Percentiles rank a stretch among this genome's conserved stretches.
Evolutionary conservation across 371 early-diverging fungal genomes (phyloP).

Genomic region (Mucor irregularis): DNA sequence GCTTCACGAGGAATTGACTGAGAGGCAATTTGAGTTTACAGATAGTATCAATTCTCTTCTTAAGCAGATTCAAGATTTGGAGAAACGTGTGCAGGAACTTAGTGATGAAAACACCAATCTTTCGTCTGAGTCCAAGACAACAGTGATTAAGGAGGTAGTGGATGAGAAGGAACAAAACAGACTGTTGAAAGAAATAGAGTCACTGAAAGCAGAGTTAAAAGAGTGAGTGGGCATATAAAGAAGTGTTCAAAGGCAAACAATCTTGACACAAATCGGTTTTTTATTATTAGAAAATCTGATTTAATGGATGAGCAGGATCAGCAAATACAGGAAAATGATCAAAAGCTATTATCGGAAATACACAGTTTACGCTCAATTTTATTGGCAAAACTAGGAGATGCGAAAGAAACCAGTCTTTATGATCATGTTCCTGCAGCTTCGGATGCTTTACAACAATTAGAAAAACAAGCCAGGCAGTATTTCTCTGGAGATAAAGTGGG

Average conservation of each 20-base stretch:
- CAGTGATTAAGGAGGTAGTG: not conserved
- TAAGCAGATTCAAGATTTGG: constrained; percentile 55
- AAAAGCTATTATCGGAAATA: constrained; percentile 37
- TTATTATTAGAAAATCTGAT: constrained; percentile 29
- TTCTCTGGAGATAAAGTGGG: constrained; percentile 24
- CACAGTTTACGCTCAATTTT: constrained; percentile 45
- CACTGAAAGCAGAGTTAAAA: constrained; percentile 25
- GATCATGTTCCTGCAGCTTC: constrained; percentile 23
- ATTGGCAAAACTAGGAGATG: constrained; percentile 39
- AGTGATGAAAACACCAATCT: constrained; percentile 43
- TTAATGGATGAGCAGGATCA: constrained; percentile 33
- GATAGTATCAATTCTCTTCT: constrained; percentile 53
- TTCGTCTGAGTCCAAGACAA: constrained; percentile 8
- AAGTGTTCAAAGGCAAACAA: too few species aligned
- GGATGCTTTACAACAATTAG: constrained; percentile 34
- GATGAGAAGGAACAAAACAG: constrained; percentile 28
- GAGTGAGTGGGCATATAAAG: constrained; percentile 39
- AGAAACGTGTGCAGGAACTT: constrained; percentile 53
- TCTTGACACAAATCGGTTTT: not conserved
- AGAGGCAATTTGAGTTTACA: constrained; percentile 26
- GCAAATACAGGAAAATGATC: constrained; percentile 30
- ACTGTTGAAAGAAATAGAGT: constrained; percentile 30
- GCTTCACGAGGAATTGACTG: constrained; percentile 5
- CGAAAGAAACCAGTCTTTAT: constrained; percentile 15
- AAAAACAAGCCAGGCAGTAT: constrained; percentile 40